phyloP scores from a whole-genome alignment of 495 filamentous ascomycete genomes.

The Penicillium manginii region DNA sequence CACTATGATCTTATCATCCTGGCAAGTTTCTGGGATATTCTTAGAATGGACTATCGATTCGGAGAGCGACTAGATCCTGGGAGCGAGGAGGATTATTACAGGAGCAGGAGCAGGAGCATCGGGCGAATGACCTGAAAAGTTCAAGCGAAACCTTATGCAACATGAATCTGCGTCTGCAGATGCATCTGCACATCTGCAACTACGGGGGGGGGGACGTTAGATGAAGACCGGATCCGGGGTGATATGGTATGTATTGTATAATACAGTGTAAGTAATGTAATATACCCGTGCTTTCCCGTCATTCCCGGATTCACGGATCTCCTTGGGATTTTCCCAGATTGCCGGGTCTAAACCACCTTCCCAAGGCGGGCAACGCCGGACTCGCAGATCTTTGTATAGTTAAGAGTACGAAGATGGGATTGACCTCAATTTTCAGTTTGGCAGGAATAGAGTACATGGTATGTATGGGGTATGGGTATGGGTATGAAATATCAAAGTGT shows the following conservation, averaged over 20 bases:
- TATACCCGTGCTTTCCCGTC: background rate
- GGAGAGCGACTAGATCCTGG: too few relatives aligned
- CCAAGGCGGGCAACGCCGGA: constrained; percentile 2
- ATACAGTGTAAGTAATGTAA: background rate
- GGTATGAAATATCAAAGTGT: too few relatives aligned
- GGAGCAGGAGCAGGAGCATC: background rate
- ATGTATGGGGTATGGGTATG: too few relatives aligned
- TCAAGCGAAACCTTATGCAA: constrained; percentile 4
- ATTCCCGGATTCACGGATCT: constrained; percentile 2
- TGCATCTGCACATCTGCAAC: constrained; percentile 2
- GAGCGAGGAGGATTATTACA: background rate
- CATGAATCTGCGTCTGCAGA: background rate
- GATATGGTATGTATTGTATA: background rate
- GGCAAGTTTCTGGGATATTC: too few relatives aligned
- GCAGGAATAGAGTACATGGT: too few relatives aligned
- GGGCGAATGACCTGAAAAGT: constrained; percentile 3
- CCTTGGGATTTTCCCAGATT: background rate
- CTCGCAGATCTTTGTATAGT: background rate
- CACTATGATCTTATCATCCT: too few relatives aligned
- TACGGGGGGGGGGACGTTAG: constrained; percentile 4
- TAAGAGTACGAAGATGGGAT: background rate
- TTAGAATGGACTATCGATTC: background rate
- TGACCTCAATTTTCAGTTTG: background rate
- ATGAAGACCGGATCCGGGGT: constrained; percentile 5
- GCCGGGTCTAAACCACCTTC: constrained; percentile 3